Percentiles rank a stretch among this genome's conserved stretches.
These are phyloP conservation scores for Poa pratensis DNA, from an alignment of 176 grass and related monocot genomes.

Conservation along the genomic window DNA sequence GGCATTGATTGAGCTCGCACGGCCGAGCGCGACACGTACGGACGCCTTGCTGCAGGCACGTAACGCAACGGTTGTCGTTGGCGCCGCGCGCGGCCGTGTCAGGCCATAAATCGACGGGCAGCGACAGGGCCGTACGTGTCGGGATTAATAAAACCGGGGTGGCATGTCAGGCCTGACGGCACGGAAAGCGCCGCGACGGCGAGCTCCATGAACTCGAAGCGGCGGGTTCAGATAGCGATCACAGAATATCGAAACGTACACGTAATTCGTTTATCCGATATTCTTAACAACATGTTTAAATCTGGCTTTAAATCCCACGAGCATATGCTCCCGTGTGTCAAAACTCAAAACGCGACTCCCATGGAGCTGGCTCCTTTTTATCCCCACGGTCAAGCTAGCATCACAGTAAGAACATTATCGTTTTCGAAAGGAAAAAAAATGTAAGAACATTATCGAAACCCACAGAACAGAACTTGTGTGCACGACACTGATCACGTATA, in stretches of 20 bases:
- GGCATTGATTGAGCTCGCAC: slow-evolving; percentile 14
- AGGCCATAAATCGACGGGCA: slow-evolving; percentile 36
- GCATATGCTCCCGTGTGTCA: too few species aligned
- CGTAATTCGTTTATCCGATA: too few species aligned
- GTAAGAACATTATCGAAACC: not conserved
- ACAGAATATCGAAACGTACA: too few species aligned
- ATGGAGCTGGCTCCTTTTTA: not conserved
- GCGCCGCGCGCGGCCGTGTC: not conserved
- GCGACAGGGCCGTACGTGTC: not conserved
- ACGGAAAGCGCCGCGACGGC: not conserved
- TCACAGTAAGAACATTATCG: not conserved
- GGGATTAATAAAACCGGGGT: slow-evolving; percentile 4
- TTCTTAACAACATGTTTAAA: too few species aligned
- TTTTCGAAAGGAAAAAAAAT: too few species aligned
- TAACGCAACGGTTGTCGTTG: not conserved
- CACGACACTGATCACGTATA: slow-evolving; percentile 23
- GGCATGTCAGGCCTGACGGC: not conserved
- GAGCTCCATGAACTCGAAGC: not conserved
- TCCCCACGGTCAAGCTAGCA: not conserved
- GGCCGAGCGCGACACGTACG: not conserved
- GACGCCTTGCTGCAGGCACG: not conserved
- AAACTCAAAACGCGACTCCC: too few species aligned
- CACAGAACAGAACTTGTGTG: not conserved
- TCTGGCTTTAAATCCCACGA: too few species aligned
- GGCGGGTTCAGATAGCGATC: not conserved